These are phyloP conservation scores for Tetracladium maxilliforme DNA, from an alignment of 2,329 filamentous ascomycete genomes.

Conservation along the genomic window DNA sequence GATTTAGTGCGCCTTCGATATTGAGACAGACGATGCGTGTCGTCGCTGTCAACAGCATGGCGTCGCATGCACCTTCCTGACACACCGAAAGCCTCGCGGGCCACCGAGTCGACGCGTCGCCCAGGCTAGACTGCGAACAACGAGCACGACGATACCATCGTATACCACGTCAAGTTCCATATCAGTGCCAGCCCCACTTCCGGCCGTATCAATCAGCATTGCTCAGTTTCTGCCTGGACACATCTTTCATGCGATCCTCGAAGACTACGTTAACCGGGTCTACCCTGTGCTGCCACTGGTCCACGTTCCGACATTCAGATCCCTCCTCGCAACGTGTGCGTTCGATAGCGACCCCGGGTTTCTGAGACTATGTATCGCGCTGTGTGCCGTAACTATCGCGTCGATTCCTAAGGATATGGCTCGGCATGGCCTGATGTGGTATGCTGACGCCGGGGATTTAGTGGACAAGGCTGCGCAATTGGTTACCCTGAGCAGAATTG, in stretches of 20 bases:
- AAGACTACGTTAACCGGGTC: slow-evolving; percentile 8
- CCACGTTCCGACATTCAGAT: slow-evolving; percentile 6
- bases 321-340: background rate
- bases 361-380: slow-evolving; percentile 8
- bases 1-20: slow-evolving; percentile 6
- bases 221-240: slow-evolving; percentile 7
- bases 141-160: no score
- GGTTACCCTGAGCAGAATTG: slow-evolving; percentile 3
- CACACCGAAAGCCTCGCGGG: slow-evolving; percentile 8
- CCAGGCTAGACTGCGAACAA: background rate
- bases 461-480: slow-evolving; percentile 3
- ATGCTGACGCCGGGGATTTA: slow-evolving; percentile 3
- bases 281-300: slow-evolving; percentile 10
- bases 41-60: slow-evolving; percentile 6
- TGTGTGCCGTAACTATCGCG: slow-evolving; percentile 10
- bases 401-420: slow-evolving; percentile 8
- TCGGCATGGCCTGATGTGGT: slow-evolving; percentile 4
- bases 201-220: slow-evolving; percentile 2
- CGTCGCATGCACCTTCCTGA: slow-evolving; percentile 10
- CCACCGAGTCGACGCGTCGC: slow-evolving; percentile 8
- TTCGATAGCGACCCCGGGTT: slow-evolving; percentile 7
- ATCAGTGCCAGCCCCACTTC: no score
- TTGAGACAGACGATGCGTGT: slow-evolving; percentile 3
- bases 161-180: no score
- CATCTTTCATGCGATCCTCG: slow-evolving; percentile 7